These are phyloP conservation scores for Penicillium daleae DNA, from an alignment of 495 filamentous ascomycete species.

Conservation along the genomic window DNA sequence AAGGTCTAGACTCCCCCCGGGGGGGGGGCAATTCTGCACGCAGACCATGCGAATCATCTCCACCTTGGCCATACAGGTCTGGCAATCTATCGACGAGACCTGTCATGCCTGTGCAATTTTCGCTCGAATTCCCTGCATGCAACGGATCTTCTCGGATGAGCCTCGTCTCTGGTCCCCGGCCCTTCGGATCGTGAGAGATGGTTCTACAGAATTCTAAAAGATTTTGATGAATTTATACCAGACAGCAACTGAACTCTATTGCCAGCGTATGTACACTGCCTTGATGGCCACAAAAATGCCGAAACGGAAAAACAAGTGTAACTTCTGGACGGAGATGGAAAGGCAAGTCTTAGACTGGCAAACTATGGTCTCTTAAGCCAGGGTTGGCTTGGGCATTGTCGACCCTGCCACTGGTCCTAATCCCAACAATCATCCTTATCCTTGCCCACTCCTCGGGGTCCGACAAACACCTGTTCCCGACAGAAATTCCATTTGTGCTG, in stretches of 20 bases:
- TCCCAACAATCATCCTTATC: background rate
- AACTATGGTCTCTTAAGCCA: background rate
- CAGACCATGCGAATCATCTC: background rate
- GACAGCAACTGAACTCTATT: background rate
- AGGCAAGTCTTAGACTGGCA: background rate
- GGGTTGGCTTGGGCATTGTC: background rate
- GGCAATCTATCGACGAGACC: background rate
- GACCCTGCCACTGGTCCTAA: background rate
- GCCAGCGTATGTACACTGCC: too few relatives aligned
- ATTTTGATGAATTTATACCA: background rate
- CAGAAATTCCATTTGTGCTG: background rate
- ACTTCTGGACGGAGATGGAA: too few relatives aligned
- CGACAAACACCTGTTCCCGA: background rate
- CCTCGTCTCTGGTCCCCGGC: background rate
- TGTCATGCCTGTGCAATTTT: background rate
- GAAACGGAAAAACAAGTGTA: too few relatives aligned
- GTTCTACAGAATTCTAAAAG: too few relatives aligned
- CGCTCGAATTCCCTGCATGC: background rate
- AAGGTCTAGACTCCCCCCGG: background rate
- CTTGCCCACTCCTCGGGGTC: background rate
- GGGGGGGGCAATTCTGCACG: background rate
- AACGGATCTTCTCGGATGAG: background rate
- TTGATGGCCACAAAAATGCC: too few relatives aligned
- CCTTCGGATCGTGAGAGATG: background rate
- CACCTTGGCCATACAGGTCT: background rate